Evolutionary conservation across 192 early-diverging fungal genomes (phyloP).

Genomic region (Paraglomus occultum): DNA sequence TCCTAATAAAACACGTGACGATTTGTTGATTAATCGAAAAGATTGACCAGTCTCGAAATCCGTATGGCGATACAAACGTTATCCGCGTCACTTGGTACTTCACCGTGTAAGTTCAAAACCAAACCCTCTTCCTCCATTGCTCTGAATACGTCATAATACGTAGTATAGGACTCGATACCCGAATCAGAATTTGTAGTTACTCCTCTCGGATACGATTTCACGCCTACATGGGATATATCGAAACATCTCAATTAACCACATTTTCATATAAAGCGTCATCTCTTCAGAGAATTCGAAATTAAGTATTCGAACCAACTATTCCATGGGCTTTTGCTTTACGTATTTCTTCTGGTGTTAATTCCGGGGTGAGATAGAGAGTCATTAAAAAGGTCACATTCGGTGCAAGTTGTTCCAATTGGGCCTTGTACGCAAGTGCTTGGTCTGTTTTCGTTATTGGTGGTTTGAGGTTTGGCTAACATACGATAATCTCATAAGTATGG

Average conservation of each 20-base stretch:
- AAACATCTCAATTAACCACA: neutral
- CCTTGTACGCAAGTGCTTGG: conserved; percentile 83
- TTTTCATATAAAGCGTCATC: neutral
- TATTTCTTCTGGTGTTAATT: conserved; percentile 89
- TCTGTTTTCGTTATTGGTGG: conserved; percentile 87
- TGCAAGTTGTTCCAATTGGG: conserved; percentile 72
- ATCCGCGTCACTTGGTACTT: conserved; percentile 82
- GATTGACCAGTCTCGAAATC: neutral
- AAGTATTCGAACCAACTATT: conserved; percentile 58
- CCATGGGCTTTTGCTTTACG: conserved; percentile 79
- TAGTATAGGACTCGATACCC: conserved; percentile 87
- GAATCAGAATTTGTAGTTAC: conserved; percentile 97
- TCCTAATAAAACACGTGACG: conserved; percentile 41
- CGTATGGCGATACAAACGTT: conserved; percentile 44
- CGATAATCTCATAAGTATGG: conserved; percentile 10
- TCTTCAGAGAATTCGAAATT: neutral
- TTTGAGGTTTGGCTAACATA: conserved; percentile 82
- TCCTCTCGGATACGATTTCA: conserved; percentile 92
- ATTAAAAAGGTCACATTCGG: conserved; percentile 89
- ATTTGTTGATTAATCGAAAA: neutral
- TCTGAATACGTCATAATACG: conserved; percentile 91
- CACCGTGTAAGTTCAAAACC: conserved; percentile 95
- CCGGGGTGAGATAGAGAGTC: conserved; percentile 88
- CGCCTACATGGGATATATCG: conserved; percentile 48
- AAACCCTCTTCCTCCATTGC: conserved; percentile 94